Percentiles rank a stretch among this genome's conserved stretches.
Evolutionary conservation across 2,329 filamentous ascomycete genomes (phyloP).

Genomic region (Xylaria sp.): DNA sequence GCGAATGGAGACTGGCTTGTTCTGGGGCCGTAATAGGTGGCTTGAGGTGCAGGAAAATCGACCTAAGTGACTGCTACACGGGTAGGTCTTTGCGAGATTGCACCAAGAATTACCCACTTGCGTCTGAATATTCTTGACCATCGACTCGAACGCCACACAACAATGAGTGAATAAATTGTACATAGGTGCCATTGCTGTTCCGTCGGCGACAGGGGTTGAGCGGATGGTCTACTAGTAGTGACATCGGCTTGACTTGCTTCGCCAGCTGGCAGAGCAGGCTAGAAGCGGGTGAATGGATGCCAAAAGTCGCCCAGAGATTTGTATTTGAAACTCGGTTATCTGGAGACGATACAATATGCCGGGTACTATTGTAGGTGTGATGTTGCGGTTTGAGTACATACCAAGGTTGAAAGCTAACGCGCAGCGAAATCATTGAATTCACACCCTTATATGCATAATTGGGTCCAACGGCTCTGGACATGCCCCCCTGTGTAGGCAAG

Average conservation of each 20-base stretch:
- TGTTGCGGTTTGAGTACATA: background rate
- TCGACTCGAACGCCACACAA: background rate
- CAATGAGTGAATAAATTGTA: background rate
- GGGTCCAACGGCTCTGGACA: background rate
- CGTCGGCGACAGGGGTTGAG: conserved; percentile 14
- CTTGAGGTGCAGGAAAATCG: conserved; percentile 9
- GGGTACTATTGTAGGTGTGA: conserved; percentile 12
- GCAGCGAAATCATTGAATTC: conserved; percentile 4
- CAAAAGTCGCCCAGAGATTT: background rate
- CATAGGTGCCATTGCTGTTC: conserved; percentile 18
- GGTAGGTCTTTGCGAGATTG: conserved; percentile 28
- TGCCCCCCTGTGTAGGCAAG: background rate
- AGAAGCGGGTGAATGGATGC: conserved; percentile 4
- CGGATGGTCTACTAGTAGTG: conserved; percentile 2
- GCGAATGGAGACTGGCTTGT: background rate
- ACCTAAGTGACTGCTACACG: conserved; percentile 1
- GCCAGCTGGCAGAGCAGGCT: background rate
- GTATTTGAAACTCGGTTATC: conserved; percentile 18
- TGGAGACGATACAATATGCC: conserved; percentile 20
- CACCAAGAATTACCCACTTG: background rate
- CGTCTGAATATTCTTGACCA: background rate
- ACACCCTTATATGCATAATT: background rate
- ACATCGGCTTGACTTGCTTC: conserved; percentile 21
- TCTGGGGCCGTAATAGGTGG: conserved; percentile 3
- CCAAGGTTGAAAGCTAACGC: background rate